Percentiles rank a stretch among this genome's conserved stretches.
Conservation (phyloP, 2,329 filamentous ascomycete species). For the Zalaria obscura region DNA sequence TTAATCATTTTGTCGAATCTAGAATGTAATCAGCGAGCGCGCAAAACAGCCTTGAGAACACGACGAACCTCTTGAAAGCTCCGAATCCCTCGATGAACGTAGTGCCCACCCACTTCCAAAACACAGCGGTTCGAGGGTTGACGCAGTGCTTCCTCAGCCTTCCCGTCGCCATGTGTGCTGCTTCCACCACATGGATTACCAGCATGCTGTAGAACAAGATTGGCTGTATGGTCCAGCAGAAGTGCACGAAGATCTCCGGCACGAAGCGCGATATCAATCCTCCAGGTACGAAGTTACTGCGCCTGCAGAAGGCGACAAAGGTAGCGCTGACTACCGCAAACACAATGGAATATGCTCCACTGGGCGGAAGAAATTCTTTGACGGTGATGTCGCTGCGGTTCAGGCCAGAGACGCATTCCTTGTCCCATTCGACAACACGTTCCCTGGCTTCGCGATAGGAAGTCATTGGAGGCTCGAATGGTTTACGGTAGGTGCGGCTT, state of each 20-base stretch:
- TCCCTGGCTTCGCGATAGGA: constrained; percentile 52
- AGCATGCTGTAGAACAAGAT: constrained; percentile 45
- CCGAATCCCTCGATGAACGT: constrained; percentile 40
- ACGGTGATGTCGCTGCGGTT: constrained; percentile 44
- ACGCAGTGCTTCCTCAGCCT: constrained; percentile 39
- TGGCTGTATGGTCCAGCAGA: constrained; percentile 46
- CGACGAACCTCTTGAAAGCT: constrained; percentile 25
- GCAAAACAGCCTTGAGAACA: not conserved
- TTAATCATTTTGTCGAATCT: constrained; percentile 28
- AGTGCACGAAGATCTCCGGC: constrained; percentile 42
- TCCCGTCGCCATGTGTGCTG: constrained; percentile 29
- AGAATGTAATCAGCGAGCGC: not conserved
- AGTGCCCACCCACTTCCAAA: constrained; percentile 39
- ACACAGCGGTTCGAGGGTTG: constrained; percentile 30
- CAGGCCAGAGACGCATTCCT: constrained; percentile 43
- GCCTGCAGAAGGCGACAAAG: constrained; percentile 35
- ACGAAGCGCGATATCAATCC: constrained; percentile 21
- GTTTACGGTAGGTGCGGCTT: constrained; percentile 37
- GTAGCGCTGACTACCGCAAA: constrained; percentile 43
- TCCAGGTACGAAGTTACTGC: constrained; percentile 39
- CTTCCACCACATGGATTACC: constrained; percentile 51
- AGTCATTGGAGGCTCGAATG: constrained; percentile 57
- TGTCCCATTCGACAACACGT: constrained; percentile 60
- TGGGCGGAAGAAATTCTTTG: constrained; percentile 36
- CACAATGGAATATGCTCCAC: constrained; percentile 37